Base-by-base conservation (phyloP, 1,284 basidiomycete genomes). In the Cutaneotrichosporon sp. region DNA sequence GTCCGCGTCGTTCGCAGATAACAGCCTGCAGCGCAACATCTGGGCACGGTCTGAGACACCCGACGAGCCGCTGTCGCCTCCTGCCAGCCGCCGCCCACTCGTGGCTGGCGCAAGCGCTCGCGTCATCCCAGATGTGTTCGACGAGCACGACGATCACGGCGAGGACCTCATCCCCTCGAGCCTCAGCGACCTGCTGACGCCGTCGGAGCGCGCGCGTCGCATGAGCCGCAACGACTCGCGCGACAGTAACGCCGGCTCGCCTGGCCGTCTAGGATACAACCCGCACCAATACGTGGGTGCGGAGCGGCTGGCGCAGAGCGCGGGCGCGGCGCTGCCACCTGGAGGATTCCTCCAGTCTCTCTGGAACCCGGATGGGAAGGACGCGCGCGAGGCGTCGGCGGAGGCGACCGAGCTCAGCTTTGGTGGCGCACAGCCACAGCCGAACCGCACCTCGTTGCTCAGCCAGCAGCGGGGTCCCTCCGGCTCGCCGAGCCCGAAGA, bases 161-260 rank as follows among this genome's bases (percentile, higher is more conserved):
- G 92, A 97, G 73, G 92, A 92, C 64, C 89, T 95, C 74, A 77
- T 96, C 32, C 92, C 92, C 0, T 89, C 90, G 60, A 91, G 89
- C 9, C 81, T 96, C 57, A 90, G 87, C n/a, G 92, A 95, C 66
- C 82, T 96, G 18, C 82, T 96, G 52, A 95, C 91, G 0, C 91
- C 91, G 0, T 89, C 89, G 66, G 93, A 96, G 78, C 82, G 85
- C 60, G 88, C 86, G 38, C 83, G 92, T 50, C 82, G 91, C 55
- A 87, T 91, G 85, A 90, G 89, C 21, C 85, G 89, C 58, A 67
- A 76, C 34, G 78, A 81, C 62, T 75, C 72, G 60, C 73, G 75
- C 42, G 76, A 77, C 36, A 72, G 70, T 11, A n/a, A 46, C 8
- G 64, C 69, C 7, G 72, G 72, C 9, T 75, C 72, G 18, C 71